Evolutionary conservation across 1,139 yeast genomes (phyloP).

Genomic region (Pichia norvegensis): DNA sequence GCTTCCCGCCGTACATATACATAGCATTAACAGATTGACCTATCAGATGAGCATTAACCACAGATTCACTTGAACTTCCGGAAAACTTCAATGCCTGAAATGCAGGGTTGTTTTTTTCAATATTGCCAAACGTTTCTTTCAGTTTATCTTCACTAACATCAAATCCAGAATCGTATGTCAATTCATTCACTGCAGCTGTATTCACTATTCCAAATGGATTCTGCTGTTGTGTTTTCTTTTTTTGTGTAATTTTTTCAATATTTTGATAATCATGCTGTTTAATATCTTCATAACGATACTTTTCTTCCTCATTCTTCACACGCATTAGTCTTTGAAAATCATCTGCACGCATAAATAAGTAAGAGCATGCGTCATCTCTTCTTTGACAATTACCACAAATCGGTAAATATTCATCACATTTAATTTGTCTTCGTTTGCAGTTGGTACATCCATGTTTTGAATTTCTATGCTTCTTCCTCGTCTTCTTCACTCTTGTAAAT

Average conservation of each 20-base stretch:
- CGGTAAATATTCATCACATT: slow-evolving; percentile 39
- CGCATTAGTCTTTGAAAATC: slow-evolving; percentile 29
- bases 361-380: slow-evolving; percentile 33
- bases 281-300: not conserved
- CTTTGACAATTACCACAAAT: slow-evolving; percentile 33
- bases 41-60: not conserved
- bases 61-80: not conserved
- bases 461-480: slow-evolving; percentile 14
- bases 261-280: not conserved
- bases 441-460: slow-evolving; percentile 37
- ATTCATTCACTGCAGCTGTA: not conserved
- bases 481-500: not conserved
- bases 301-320: not conserved
- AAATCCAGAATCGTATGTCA: not conserved
- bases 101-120: not conserved
- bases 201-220: not conserved
- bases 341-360: slow-evolving; percentile 20
- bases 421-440: slow-evolving; percentile 38
- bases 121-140: not conserved
- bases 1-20: not conserved
- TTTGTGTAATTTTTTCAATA: not conserved
- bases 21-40: not conserved
- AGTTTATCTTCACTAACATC: not conserved
- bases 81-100: not conserved
- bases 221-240: not conserved